Evolutionary conservation across 495 filamentous ascomycete genomes (phyloP).

Genomic region (Penicillium turbatum): DNA sequence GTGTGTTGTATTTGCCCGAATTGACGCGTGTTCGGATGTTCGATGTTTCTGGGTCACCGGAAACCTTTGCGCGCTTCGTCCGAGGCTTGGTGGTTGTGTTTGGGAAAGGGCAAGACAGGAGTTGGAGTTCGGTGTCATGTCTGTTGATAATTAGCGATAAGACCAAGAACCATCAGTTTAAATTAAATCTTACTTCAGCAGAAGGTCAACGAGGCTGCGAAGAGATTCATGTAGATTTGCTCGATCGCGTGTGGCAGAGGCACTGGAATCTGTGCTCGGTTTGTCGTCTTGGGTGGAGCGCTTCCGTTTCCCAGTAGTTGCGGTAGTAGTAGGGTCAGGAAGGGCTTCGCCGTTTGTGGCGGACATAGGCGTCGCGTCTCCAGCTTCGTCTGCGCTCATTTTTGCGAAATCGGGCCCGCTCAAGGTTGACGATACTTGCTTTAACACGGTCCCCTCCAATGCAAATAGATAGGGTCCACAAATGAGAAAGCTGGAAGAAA

Average conservation of each 20-base stretch:
- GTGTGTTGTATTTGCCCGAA: constrained; percentile 39
- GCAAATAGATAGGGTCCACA: constrained; percentile 6
- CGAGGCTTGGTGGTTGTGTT: constrained; percentile 40
- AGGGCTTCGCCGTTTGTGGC: constrained; percentile 38
- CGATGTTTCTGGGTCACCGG: constrained; percentile 34
- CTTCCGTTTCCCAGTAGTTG: constrained; percentile 46
- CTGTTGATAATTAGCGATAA: constrained; percentile 26
- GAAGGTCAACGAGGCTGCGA: constrained; percentile 37
- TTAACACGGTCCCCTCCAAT: constrained; percentile 26
- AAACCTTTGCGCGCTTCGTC: constrained; percentile 47
- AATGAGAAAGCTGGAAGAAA: constrained; percentile 9
- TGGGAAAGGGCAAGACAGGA: constrained; percentile 42
- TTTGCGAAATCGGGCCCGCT: constrained; percentile 28
- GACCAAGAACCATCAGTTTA: background rate
- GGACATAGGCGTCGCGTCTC: constrained; percentile 32
- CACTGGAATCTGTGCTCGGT: constrained; percentile 24
- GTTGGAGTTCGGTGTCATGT: constrained; percentile 40
- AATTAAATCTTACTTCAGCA: constrained; percentile 32
- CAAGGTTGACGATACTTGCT: constrained; percentile 17
- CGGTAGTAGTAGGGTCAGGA: constrained; percentile 30
- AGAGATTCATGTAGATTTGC: constrained; percentile 39
- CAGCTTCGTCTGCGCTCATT: constrained; percentile 46
- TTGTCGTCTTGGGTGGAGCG: constrained; percentile 43
- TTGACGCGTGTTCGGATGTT: constrained; percentile 42
- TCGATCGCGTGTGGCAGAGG: constrained; percentile 31